These are phyloP conservation scores for Scheffersomyces parashehatae DNA, from an alignment of 1,139 yeast species.

Conservation along the genomic window DNA sequence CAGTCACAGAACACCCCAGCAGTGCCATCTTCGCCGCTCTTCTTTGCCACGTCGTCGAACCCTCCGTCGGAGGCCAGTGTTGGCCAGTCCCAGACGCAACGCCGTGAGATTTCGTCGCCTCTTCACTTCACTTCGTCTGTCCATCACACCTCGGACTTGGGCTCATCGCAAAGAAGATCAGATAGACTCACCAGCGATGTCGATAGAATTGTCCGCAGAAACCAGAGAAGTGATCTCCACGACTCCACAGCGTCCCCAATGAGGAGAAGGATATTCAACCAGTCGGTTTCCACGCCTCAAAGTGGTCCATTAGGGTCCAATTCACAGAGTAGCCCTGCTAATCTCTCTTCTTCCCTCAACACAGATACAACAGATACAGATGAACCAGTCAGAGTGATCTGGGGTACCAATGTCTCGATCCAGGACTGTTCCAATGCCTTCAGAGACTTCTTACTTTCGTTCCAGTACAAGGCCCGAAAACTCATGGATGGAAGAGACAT, in stretches of 20 bases:
- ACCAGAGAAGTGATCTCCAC: conserved; percentile 44
- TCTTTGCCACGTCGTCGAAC: conserved; percentile 57
- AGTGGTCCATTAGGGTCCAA: conserved; percentile 4
- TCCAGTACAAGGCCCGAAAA: conserved; percentile 76
- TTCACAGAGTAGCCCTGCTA: conserved; percentile 2
- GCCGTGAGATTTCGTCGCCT: conserved; percentile 42
- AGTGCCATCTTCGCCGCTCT: conserved; percentile 70
- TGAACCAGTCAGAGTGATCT: conserved; percentile 85
- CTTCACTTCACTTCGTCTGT: conserved; percentile 47
- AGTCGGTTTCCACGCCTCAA: conserved; percentile 12
- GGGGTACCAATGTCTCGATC: conserved; percentile 98
- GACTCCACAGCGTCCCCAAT: conserved; percentile 45
- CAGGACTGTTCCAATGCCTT: conserved; percentile 81
- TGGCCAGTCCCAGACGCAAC: conserved; percentile 20
- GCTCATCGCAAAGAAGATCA: conserved; percentile 24
- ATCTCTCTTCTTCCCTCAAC: conserved; percentile 1
- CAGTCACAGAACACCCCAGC: conserved; percentile 31
- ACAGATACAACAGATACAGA: conserved; percentile 21
- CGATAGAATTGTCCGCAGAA: conserved; percentile 44
- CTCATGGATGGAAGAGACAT: conserved; percentile 50
- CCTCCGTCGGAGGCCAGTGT: conserved; percentile 38
- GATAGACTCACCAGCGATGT: conserved; percentile 43
- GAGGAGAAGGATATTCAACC: conserved; percentile 38
- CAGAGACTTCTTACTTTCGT: conserved; percentile 79
- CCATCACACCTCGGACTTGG: conserved; percentile 37